Percentiles rank a stretch among this genome's conserved stretches.
phyloP scores from a whole-genome alignment of 1,139 yeast species.

The Blastobotrys elegans region DNA sequence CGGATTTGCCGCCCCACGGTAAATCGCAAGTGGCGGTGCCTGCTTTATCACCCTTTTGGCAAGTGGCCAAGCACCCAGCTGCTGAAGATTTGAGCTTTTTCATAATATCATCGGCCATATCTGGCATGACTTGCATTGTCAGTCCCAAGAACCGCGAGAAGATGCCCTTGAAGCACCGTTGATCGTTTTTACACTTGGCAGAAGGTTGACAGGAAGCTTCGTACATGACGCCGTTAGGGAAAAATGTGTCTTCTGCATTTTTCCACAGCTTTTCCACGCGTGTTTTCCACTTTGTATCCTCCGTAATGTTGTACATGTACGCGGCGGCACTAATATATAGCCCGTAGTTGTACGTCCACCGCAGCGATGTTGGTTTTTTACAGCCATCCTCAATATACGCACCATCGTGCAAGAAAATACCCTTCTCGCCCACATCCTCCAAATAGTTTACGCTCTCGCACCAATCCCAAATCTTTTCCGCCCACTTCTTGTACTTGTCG shows the following conservation, averaged over 20 bases:
- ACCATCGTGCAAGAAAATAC: constrained; percentile 59
- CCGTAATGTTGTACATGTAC: constrained; percentile 70
- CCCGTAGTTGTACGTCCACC: constrained; percentile 91
- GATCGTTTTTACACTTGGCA: constrained; percentile 71
- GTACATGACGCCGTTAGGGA: constrained; percentile 52
- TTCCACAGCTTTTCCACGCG: constrained; percentile 39
- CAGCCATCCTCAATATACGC: constrained; percentile 63
- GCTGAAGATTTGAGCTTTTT: constrained; percentile 58
- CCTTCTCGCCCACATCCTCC: constrained; percentile 30
- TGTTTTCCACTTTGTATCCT: constrained; percentile 59
- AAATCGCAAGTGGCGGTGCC: constrained; percentile 71
- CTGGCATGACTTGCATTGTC: constrained; percentile 69
- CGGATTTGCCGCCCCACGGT: constrained; percentile 57
- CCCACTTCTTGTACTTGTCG: constrained; percentile 75
- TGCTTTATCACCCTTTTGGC: constrained; percentile 83
- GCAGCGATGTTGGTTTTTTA: constrained; percentile 48
- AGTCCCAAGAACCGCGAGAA: constrained; percentile 70
- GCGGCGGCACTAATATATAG: constrained; percentile 77
- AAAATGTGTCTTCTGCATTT: constrained; percentile 54
- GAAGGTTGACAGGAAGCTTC: constrained; percentile 77
- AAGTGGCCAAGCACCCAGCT: constrained; percentile 70
- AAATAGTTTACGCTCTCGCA: constrained; percentile 57
- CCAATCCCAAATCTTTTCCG: constrained; percentile 82
- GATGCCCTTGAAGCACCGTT: constrained; percentile 83
- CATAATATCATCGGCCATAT: constrained; percentile 49